Base-by-base conservation (phyloP, 192 early-diverging fungal species). In the Dissophora ornata region DNA sequence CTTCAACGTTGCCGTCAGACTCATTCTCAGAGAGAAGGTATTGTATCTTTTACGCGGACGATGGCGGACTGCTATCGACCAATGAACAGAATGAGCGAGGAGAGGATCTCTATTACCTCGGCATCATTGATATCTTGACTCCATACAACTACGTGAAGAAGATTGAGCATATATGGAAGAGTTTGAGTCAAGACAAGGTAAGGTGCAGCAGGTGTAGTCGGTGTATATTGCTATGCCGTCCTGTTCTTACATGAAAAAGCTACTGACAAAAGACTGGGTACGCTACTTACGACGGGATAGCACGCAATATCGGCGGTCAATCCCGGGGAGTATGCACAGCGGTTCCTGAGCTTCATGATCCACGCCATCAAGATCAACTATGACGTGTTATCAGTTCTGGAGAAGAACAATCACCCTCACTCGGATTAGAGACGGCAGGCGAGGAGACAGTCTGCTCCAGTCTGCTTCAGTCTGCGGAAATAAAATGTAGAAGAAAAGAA, bases 81-180 rank as follows among this genome's bases (percentile, higher is more conserved):
- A 89, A 92, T 62, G 84, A 88, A 49, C 56, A 82, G 44, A 90
- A 97, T 71, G 70, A 88, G 44, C 87, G 91, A 4, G 71, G 85
- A 10, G 83, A 87, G 49, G 82, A 91, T 53, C 83, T 98, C 9
- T 99, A 99, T 83, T 98, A 96, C 69, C 86, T 99, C 64, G 96
- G 97, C 13, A 91, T 98, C 62, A 99, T 99, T 55, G 98, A 99
- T 69, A 98, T 99, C 47, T 87, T 99, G 57, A 99, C 98, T 15
- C 90, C 93, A 5, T 99, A 98, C 82, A 91, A 95, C 79, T 75
- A 88, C 29, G 80, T 87, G 46, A 99, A 99, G 81, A 90, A 92
- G 67, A 67, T 91, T 36, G 98, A 99, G 74, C 93, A 95, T 63
- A 79, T 92, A 22, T 96, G 91, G 86, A 99, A 97, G 81, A 83